Conservation (phyloP, 2,329 filamentous ascomycete species). For the Exserohilum turcica region DNA sequence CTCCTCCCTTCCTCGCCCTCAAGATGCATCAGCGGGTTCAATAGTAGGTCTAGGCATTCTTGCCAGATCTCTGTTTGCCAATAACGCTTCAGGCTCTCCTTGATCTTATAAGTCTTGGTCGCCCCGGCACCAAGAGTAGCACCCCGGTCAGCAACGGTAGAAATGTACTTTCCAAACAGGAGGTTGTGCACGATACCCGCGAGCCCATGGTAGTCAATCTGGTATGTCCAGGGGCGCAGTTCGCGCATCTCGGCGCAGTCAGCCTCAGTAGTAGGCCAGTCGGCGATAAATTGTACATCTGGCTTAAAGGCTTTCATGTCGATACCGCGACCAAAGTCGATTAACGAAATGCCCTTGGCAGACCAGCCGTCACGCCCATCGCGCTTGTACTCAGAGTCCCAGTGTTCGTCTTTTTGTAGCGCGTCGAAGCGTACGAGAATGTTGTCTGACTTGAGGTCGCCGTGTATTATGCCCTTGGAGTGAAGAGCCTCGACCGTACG, state of each 20-base stretch:
- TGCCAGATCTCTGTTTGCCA: slow-evolving; percentile 95
- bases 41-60: slow-evolving; percentile 78
- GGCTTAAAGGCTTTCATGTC: slow-evolving; percentile 85
- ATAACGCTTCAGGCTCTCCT: slow-evolving; percentile 87
- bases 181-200: slow-evolving; percentile 87
- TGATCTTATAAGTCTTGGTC: slow-evolving; percentile 75
- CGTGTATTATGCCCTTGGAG: slow-evolving; percentile 78
- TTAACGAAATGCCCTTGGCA: slow-evolving; percentile 78
- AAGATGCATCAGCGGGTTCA: slow-evolving; percentile 77
- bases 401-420: slow-evolving; percentile 50
- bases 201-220: slow-evolving; percentile 93
- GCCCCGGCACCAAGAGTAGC: slow-evolving; percentile 61
- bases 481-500: slow-evolving; percentile 90
- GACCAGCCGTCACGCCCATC: slow-evolving; percentile 80
- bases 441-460: slow-evolving; percentile 95
- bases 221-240: slow-evolving; percentile 92
- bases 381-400: slow-evolving; percentile 69
- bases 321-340: slow-evolving; percentile 93
- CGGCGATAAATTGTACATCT: slow-evolving; percentile 85
- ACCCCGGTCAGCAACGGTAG: slow-evolving; percentile 63
- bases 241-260: slow-evolving; percentile 98
- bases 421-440: slow-evolving; percentile 83
- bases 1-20: slow-evolving; percentile 66
- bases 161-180: slow-evolving; percentile 93
- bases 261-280: slow-evolving; percentile 86